A percentile compares a stretch with the other conserved stretches of the same genome.
phyloP scores from a whole-genome alignment of 192 early-diverging fungal genomes.

The Coemansia reversa region DNA sequence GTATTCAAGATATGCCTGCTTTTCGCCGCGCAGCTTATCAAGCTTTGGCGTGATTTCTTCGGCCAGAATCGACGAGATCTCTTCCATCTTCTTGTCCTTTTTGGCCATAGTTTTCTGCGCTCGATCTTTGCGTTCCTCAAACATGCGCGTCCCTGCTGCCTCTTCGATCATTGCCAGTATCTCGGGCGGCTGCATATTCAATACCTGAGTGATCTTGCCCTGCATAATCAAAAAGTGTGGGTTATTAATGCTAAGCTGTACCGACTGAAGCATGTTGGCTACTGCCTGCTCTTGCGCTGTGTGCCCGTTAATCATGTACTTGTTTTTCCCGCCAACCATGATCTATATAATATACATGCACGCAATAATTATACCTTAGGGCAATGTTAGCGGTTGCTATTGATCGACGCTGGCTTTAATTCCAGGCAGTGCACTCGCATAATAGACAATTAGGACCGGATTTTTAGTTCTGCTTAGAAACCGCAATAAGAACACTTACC shows the following conservation, averaged over 20 bases:
- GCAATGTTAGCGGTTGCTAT: not conserved
- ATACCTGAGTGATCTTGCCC: constrained; percentile 96
- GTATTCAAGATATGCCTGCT: constrained; percentile 86
- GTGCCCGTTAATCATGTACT: constrained; percentile 96
- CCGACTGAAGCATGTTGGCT: constrained; percentile 91
- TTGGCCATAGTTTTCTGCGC: constrained; percentile 91
- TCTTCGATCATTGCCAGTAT: constrained; percentile 99
- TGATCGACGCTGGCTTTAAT: too few species aligned
- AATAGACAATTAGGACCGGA: too few species aligned
- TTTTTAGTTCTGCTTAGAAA: too few species aligned
- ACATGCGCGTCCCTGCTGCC: constrained; percentile 98
- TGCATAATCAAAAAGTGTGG: constrained; percentile 99
- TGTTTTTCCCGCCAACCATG: constrained; percentile 89
- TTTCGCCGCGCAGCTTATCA: constrained; percentile 83
- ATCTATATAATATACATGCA: constrained; percentile 21
- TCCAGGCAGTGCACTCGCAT: too few species aligned
- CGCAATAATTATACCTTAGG: not conserved
- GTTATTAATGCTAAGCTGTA: constrained; percentile 98
- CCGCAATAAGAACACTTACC: constrained; percentile 51
- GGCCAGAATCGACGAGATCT: constrained; percentile 77
- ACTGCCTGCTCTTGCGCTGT: constrained; percentile 87
- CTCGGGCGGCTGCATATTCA: constrained; percentile 99
- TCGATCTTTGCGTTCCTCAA: constrained; percentile 96
- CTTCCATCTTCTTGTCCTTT: constrained; percentile 93
- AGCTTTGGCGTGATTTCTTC: constrained; percentile 94